phyloP scores from a whole-genome alignment of 345 rosid species.

The Pelargonium nanum region DNA sequence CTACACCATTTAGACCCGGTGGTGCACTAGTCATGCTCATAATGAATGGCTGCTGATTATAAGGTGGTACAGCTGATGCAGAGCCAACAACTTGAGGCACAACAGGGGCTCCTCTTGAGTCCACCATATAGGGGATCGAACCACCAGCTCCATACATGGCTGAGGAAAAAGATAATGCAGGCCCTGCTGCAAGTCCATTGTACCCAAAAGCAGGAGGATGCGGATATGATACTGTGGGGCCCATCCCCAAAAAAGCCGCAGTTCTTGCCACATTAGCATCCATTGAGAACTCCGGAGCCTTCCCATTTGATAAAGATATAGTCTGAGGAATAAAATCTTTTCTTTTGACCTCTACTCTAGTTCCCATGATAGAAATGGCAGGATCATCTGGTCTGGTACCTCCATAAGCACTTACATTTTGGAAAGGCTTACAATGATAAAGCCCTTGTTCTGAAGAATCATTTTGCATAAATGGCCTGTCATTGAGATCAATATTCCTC shows the following conservation, averaged over 20 bases:
- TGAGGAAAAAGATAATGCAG: constrained; percentile 42
- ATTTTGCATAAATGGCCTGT: constrained; percentile 42
- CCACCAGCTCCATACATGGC: constrained; percentile 51
- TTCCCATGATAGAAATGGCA: constrained; percentile 60
- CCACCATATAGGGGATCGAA: constrained; percentile 64
- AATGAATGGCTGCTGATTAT: constrained; percentile 49
- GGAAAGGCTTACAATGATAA: constrained; percentile 23
- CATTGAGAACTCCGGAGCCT: constrained; percentile 32
- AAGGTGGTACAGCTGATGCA: constrained; percentile 35
- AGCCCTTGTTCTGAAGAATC: constrained; percentile 46
- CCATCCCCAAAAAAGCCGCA: constrained; percentile 48
- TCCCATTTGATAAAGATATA: constrained; percentile 50
- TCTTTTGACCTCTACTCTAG: constrained; percentile 52
- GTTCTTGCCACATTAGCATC: constrained; percentile 40
- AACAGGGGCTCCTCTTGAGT: constrained; percentile 55
- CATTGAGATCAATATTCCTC: constrained; percentile 88
- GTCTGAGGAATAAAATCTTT: constrained; percentile 38
- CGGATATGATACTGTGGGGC: constrained; percentile 40
- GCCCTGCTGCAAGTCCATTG: constrained; percentile 41
- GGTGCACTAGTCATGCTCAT: constrained; percentile 52
- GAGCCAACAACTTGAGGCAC: constrained; percentile 57
- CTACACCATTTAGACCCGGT: constrained; percentile 37
- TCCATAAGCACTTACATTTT: constrained; percentile 26
- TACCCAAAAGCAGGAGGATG: constrained; percentile 51
- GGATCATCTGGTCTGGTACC: constrained; percentile 45